Base-by-base conservation (phyloP, 257 asterid genomes). In the Ophiorrhiza pumila region DNA sequence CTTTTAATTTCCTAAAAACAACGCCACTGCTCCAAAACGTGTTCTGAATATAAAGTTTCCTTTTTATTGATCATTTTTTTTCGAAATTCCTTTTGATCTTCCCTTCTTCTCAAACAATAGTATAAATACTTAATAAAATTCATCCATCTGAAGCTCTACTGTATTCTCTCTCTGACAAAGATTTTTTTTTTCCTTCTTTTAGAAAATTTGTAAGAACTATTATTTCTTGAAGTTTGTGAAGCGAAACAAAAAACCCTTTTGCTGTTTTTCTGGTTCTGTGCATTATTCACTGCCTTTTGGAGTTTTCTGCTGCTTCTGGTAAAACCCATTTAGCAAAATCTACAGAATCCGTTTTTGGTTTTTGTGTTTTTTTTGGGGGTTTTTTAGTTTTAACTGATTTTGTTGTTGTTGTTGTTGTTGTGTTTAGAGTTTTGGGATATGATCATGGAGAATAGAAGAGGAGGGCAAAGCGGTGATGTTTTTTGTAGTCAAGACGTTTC, bases 221-320 rank as follows among this genome's bases (percentile, higher is more conserved):
- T 46, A 43, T 79, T 69, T 50, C 75, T 67, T 42, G 61, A 46
- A 60, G 31, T 77, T 71, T 82, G 71, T 50, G 72, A 71, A 73
- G 71, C 43, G 72, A 71, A 73, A 50, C 39, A 50, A 52, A 45
- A 50, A 77, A 66, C 56, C 64, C 69, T 14, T 45, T 76, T 39
- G 31, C 65, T 18, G 72, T 27, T 45, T n/a, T 53, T 64, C 29
- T 27, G 45, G 22, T 69, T 50, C n/a, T 45, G 71, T 39, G 80
- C 66, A 63, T 62, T 62, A 23, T 42, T 68, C 32, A 0, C 65
- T 20, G 55, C 14, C 2, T 71, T 75, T 63, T 71, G 67, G 68
- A 31, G 56, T 52, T 25, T 65, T 62, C 72, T 42, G 68, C 34
- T 65, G 49, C 39, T 65, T 52, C 72, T 52, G 67, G 61, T 73